Percentiles rank a stretch among this genome's conserved stretches.
These are phyloP conservation scores for Pichia exigua DNA, from an alignment of 805 yeast genomes.

Conservation along the genomic window DNA sequence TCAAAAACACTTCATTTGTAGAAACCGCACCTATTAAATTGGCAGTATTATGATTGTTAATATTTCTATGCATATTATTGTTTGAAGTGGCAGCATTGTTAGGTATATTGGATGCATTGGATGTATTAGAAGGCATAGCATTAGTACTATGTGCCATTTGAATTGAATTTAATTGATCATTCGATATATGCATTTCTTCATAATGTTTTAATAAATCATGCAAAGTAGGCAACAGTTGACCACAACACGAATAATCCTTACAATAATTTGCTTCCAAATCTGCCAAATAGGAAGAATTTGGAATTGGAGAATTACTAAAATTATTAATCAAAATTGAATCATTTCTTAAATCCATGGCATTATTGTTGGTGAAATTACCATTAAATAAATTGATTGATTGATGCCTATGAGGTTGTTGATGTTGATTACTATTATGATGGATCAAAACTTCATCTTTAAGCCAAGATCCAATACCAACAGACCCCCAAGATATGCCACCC, in stretches of 20 bases:
- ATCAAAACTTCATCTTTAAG: slow-evolving; percentile 85
- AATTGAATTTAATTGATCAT: slow-evolving; percentile 27
- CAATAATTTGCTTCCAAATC: slow-evolving; percentile 93
- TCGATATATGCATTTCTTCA: slow-evolving; percentile 86
- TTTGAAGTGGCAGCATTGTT: neutral
- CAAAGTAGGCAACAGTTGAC: slow-evolving; percentile 81
- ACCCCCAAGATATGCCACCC: slow-evolving; percentile 98
- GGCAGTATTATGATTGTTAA: slow-evolving; percentile 40
- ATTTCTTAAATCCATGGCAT: slow-evolving; percentile 21
- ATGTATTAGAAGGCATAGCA: neutral
- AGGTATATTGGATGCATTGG: neutral
- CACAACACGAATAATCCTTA: slow-evolving; percentile 95
- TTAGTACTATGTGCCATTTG: neutral
- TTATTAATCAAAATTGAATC: slow-evolving; percentile 31
- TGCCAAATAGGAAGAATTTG: slow-evolving; percentile 75
- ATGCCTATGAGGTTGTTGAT: slow-evolving; percentile 10
- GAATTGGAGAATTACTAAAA: slow-evolving; percentile 54
- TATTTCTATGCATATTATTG: slow-evolving; percentile 6
- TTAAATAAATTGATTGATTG: slow-evolving; percentile 13
- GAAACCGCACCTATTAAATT: slow-evolving; percentile 75
- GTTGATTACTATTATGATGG: slow-evolving; percentile 11
- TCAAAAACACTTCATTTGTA: slow-evolving; percentile 83
- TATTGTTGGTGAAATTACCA: slow-evolving; percentile 13
- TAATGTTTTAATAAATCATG: slow-evolving; percentile 92
- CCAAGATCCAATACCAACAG: slow-evolving; percentile 93